Base-by-base conservation (phyloP, 129 eudicot species). In the Deinandra increscens region DNA sequence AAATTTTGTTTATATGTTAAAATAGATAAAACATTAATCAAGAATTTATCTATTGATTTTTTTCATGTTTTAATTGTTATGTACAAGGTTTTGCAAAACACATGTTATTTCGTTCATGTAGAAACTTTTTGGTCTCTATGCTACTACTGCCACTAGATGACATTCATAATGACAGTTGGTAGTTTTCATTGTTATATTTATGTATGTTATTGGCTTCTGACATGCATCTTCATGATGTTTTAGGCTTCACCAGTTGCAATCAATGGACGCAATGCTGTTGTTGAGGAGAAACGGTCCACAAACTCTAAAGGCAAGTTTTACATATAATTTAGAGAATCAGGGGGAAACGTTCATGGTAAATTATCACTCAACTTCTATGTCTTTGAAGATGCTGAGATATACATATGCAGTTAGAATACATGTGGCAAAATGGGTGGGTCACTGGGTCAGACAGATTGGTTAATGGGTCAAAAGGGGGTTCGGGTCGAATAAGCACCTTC, bases 241-340 rank as follows among this genome's bases (percentile, higher is more conserved):
- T 83, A 92, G 98, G 98, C 96, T 73, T 89, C 96, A 60, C 92
- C 91, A n/a, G 74, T 92, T 22, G 4, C 38, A 9, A 58, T 92
- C 22, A 86, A 84, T 49, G 90, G 87, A 19, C 90, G 86, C 17
- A 77, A 76, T 68, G 86, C 83, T 39, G 79, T 81, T 65, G 80
- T 93, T 13, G 98, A 93, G 77, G 98, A 87, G 42, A 93, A 93
- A 82, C 85, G 77, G 63, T 93, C 98, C 3, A 87, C 97, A 44
- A 76, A 69, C 75, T 81, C 96, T 6, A 88, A 90, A 86, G 95
- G 98, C 68, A 84, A 81, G 81, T 60, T 50, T 37, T 60, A 43
- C 3, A 29, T 43, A 44, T 43, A 13, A 17, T 69, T 10, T 45
- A n/a, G 20, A 33, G 1, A n/a, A n/a, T n/a, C n/a, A n/a, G n/a